Percentiles rank a stretch among this genome's conserved stretches.
Evolutionary conservation across 345 rosid species (phyloP).

Genomic region (Eucalyptus tenuipes): DNA sequence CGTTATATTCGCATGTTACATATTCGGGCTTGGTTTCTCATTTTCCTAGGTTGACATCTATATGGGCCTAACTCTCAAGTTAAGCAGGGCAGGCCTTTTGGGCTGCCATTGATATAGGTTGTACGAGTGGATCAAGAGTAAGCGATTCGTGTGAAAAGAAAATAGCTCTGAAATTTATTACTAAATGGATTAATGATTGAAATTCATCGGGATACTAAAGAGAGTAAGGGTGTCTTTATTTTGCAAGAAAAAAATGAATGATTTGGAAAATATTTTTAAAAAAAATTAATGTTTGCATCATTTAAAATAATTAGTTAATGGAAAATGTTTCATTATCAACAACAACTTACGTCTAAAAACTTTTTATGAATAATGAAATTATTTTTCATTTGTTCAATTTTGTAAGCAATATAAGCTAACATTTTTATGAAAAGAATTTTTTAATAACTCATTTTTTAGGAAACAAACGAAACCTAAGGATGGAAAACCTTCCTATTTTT

Average conservation of each 20-base stretch:
- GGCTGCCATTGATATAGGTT: neutral
- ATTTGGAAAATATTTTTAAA: fast-evolving
- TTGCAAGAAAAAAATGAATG: neutral
- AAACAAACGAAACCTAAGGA: neutral
- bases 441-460: no score
- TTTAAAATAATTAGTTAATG: no score
- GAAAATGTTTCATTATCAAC: neutral
- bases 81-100: neutral
- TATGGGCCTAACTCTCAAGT: neutral
- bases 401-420: neutral
- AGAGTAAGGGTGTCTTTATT: neutral
- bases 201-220: neutral
- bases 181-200: neutral
- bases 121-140: neutral
- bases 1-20: neutral
- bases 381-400: neutral
- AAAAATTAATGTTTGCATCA: neutral
- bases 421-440: fast-evolving
- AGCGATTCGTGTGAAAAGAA: neutral
- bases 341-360: fast-evolving
- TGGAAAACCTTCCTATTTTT: neutral
- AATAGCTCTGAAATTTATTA: neutral
- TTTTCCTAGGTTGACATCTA: neutral
- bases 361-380: neutral
- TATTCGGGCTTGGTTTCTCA: neutral